Evolutionary conservation across 257 asterid species (phyloP).

Genomic region (Nicotiana attenuata): DNA sequence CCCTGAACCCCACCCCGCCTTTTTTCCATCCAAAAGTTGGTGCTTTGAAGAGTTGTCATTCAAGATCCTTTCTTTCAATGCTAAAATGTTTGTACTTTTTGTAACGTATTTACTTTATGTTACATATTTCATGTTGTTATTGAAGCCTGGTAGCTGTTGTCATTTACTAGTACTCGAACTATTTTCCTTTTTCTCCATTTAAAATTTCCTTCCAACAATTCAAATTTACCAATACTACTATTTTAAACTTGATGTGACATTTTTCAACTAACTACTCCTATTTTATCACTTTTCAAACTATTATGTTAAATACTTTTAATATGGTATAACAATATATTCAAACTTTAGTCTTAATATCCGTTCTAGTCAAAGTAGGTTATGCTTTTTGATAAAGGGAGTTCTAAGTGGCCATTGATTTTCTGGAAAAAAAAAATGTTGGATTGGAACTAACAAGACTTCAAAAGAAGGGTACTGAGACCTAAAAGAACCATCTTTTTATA

Average conservation of each 20-base stretch:
- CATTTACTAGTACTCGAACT: neutral
- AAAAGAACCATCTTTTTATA: too few relatives aligned
- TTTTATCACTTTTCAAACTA: neutral
- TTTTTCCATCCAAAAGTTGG: neutral
- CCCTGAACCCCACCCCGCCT: neutral
- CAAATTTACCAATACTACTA: neutral
- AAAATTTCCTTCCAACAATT: neutral
- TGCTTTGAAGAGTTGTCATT: neutral
- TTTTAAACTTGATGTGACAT: neutral
- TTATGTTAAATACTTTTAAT: neutral
- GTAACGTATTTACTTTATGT: neutral
- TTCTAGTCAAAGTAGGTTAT: neutral
- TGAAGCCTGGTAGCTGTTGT: neutral
- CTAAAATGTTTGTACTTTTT: neutral
- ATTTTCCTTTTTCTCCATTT: neutral
- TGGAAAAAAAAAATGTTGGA: too few relatives aligned
- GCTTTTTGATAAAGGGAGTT: neutral
- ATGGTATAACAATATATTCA: neutral
- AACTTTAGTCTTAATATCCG: neutral
- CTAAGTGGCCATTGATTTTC: too few relatives aligned
- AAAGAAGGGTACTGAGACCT: too few relatives aligned
- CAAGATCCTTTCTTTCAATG: neutral
- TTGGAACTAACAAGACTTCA: too few relatives aligned
- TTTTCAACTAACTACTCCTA: neutral
- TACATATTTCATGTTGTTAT: neutral